These are phyloP conservation scores for Chrysoporthe puriensis DNA, from an alignment of 2,329 filamentous ascomycete species.

Conservation along the genomic window DNA sequence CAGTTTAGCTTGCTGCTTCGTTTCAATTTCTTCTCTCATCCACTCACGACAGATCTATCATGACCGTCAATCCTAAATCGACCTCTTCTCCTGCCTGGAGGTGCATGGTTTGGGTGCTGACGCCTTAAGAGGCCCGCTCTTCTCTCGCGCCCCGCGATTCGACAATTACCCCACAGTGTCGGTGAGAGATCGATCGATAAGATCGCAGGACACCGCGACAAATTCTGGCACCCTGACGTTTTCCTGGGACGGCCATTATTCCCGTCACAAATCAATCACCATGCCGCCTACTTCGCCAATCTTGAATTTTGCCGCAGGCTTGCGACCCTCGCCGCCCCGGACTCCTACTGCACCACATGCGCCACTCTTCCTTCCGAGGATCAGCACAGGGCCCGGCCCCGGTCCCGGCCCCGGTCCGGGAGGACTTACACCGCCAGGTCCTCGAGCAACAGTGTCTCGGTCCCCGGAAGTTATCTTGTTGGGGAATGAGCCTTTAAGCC, in stretches of 20 bases:
- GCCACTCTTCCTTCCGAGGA: constrained; percentile 38
- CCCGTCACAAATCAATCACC: constrained; percentile 25
- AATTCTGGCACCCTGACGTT: constrained; percentile 2
- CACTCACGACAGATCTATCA: constrained; percentile 45
- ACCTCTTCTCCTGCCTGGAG: constrained; percentile 50
- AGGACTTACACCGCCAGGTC: constrained; percentile 28
- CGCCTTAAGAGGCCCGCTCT: constrained; percentile 43
- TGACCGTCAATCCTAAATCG: constrained; percentile 48
- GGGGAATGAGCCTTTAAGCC: constrained; percentile 40
- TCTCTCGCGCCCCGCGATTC: constrained; percentile 36
- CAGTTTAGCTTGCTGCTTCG: background rate
- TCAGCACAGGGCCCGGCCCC: constrained; percentile 30
- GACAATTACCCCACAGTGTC: constrained; percentile 35
- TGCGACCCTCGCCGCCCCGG: constrained; percentile 47
- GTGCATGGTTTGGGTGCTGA: constrained; percentile 48
- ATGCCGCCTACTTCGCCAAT: constrained; percentile 45
- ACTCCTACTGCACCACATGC: constrained; percentile 42
- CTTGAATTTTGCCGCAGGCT: constrained; percentile 39
- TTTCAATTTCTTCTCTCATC: constrained; percentile 19
- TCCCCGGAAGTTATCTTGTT: constrained; percentile 36
- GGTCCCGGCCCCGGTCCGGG: constrained; percentile 19
- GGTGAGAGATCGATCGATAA: constrained; percentile 33
- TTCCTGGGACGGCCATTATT: constrained; percentile 4
- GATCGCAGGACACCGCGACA: constrained; percentile 27
- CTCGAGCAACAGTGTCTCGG: constrained; percentile 32